These are phyloP conservation scores for Pythium biforme DNA, from an alignment of 352 stramenopile species.

Conservation along the genomic window DNA sequence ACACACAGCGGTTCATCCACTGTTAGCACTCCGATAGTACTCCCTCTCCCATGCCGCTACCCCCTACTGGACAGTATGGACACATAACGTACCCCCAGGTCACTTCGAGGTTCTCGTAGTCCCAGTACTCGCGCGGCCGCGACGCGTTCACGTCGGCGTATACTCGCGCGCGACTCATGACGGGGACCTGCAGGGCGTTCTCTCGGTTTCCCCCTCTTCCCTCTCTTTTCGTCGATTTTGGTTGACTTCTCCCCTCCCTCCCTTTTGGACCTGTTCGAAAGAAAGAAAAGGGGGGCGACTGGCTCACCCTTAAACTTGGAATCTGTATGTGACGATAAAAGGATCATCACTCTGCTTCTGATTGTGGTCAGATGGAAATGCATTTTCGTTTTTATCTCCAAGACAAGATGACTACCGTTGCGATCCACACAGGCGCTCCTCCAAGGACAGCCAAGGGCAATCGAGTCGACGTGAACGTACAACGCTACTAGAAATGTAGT, in stretches of 20 bases:
- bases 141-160: constrained; percentile 96
- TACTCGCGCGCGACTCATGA: constrained; percentile 79
- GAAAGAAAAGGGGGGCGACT: constrained; percentile 7
- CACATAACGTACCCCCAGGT: constrained; percentile 85
- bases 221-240: neutral
- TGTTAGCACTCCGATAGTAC: neutral
- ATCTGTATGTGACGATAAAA: constrained; percentile 4
- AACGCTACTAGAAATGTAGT: no score
- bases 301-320: constrained; percentile 8
- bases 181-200: neutral
- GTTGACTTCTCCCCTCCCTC: neutral
- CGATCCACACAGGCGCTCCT: neutral
- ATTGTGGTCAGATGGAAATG: neutral
- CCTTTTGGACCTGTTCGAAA: constrained; percentile 12
- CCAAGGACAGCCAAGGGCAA: no score
- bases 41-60: neutral
- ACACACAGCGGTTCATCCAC: constrained; percentile 26
- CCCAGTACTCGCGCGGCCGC: constrained; percentile 98
- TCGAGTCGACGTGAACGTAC: no score
- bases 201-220: neutral
- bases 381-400: neutral
- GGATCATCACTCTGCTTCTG: constrained; percentile 9
- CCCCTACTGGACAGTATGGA: no score
- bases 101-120: constrained; percentile 99
- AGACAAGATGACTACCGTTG: neutral